These are phyloP conservation scores for Sanghuangporus sanghuang DNA, from an alignment of 1,284 basidiomycete species.

Conservation along the genomic window DNA sequence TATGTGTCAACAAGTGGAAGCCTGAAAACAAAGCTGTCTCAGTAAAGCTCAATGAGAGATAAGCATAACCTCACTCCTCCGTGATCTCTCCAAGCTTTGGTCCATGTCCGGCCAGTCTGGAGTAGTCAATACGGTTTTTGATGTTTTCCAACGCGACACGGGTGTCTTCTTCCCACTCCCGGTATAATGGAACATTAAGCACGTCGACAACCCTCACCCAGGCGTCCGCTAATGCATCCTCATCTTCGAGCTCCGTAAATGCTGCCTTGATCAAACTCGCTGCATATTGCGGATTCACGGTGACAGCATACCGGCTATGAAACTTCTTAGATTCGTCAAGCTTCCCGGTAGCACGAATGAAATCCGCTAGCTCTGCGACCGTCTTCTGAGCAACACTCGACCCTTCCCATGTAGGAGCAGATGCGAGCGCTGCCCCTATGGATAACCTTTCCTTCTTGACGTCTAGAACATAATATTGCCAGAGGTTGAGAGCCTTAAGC, in stretches of 20 bases:
- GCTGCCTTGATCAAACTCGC: constrained; percentile 72
- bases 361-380: constrained; percentile 62
- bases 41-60: not conserved
- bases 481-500: constrained; percentile 66
- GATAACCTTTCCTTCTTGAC: constrained; percentile 51
- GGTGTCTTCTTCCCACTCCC: constrained; percentile 82
- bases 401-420: constrained; percentile 51
- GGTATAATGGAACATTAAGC: constrained; percentile 83
- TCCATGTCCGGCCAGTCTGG: constrained; percentile 75
- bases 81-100: constrained; percentile 83
- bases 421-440: constrained; percentile 46
- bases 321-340: constrained; percentile 56
- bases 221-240: constrained; percentile 56
- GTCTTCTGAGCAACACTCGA: constrained; percentile 52
- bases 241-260: constrained; percentile 45
- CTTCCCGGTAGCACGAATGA: constrained; percentile 49
- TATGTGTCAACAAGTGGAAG: constrained; percentile 82
- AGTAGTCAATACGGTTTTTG: constrained; percentile 74
- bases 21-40: constrained; percentile 34
- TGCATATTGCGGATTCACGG: constrained; percentile 54
- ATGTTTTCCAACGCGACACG: constrained; percentile 70
- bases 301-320: constrained; percentile 63
- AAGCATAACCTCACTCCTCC: constrained; percentile 46
- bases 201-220: constrained; percentile 81
- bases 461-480: constrained; percentile 92